Conservation (phyloP, 2,329 filamentous ascomycete genomes). For the Capronia americana region DNA sequence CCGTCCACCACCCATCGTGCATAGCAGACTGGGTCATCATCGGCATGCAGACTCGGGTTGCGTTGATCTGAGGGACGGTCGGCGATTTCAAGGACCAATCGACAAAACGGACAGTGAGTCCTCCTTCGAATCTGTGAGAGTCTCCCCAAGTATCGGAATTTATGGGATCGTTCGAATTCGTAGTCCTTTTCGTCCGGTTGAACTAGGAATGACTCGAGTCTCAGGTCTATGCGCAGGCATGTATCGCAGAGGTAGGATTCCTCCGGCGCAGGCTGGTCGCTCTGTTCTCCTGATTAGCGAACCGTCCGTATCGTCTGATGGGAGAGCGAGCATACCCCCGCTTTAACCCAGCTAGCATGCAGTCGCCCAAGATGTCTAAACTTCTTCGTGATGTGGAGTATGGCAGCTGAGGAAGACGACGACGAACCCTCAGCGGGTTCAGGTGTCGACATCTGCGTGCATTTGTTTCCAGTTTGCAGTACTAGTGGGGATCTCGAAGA, state of each 20-base stretch:
- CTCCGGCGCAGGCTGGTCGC: slow-evolving; percentile 25
- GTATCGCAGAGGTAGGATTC: slow-evolving; percentile 39
- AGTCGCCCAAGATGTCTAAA: slow-evolving; percentile 36
- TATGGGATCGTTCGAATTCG: slow-evolving; percentile 31
- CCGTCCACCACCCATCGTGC: slow-evolving; percentile 41
- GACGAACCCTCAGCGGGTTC: slow-evolving; percentile 25
- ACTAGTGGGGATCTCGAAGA: slow-evolving; percentile 18
- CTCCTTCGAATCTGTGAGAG: slow-evolving; percentile 35
- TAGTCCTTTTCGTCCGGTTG: slow-evolving; percentile 27
- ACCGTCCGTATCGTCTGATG: neutral
- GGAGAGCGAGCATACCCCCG: slow-evolving; percentile 17
- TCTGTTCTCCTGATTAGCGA: slow-evolving; percentile 26
- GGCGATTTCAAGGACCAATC: slow-evolving; percentile 38
- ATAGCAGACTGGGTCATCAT: slow-evolving; percentile 38
- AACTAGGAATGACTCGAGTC: slow-evolving; percentile 37
- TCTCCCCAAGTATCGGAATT: slow-evolving; percentile 36
- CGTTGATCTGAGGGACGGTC: slow-evolving; percentile 40
- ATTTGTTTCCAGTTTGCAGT: slow-evolving; percentile 13
- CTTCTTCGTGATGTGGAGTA: slow-evolving; percentile 35
- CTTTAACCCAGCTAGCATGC: slow-evolving; percentile 34
- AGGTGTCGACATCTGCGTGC: slow-evolving; percentile 36
- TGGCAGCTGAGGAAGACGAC: slow-evolving; percentile 22
- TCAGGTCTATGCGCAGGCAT: slow-evolving; percentile 35
- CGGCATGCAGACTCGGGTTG: slow-evolving; percentile 32
- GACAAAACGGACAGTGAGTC: slow-evolving; percentile 39